These are phyloP conservation scores for Penicillium taxi DNA, from an alignment of 495 filamentous ascomycete genomes.

Conservation along the genomic window DNA sequence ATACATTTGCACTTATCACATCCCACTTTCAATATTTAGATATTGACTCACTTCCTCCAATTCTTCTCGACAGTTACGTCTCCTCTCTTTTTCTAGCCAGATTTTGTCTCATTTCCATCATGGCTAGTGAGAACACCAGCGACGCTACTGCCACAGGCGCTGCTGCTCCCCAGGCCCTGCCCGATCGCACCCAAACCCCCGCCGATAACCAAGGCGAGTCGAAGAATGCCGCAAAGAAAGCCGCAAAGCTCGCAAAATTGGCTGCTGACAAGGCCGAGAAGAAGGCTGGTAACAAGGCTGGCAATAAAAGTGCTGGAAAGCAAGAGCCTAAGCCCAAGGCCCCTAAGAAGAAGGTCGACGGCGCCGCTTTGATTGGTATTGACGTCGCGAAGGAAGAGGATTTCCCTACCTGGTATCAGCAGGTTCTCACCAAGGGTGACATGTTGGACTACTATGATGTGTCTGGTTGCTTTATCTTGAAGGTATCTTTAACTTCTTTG, in stretches of 20 bases:
- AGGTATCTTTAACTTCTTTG: conserved; percentile 34
- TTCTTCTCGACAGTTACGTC: conserved; percentile 11
- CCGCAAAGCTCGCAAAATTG: conserved; percentile 57
- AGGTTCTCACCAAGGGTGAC: conserved; percentile 89
- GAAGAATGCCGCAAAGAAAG: conserved; percentile 68
- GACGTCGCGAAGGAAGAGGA: conserved; percentile 75
- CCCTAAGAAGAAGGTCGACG: conserved; percentile 44
- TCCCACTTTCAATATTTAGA: conserved; percentile 37
- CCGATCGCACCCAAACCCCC: conserved; percentile 37
- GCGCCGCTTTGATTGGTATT: conserved; percentile 71
- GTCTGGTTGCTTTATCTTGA: conserved; percentile 90
- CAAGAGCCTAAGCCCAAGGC: conserved; percentile 31
- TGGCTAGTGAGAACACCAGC: conserved; percentile 34
- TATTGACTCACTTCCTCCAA: conserved; percentile 13
- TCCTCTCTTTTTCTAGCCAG: conserved; percentile 14
- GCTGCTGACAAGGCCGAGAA: conserved; percentile 62
- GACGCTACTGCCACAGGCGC: conserved; percentile 21
- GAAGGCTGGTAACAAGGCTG: too few relatives aligned
- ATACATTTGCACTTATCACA: conserved; percentile 25
- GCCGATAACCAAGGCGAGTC: conserved; percentile 45
- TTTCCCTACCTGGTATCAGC: conserved; percentile 91
- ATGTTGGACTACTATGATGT: conserved; percentile 77
- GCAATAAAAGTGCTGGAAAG: conserved; percentile 46
- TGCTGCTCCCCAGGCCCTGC: conserved; percentile 28
- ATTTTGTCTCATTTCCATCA: conserved; percentile 20